These are phyloP conservation scores for Dryadomyces quercivorus DNA, from an alignment of 2,329 filamentous ascomycete species.

Conservation along the genomic window DNA sequence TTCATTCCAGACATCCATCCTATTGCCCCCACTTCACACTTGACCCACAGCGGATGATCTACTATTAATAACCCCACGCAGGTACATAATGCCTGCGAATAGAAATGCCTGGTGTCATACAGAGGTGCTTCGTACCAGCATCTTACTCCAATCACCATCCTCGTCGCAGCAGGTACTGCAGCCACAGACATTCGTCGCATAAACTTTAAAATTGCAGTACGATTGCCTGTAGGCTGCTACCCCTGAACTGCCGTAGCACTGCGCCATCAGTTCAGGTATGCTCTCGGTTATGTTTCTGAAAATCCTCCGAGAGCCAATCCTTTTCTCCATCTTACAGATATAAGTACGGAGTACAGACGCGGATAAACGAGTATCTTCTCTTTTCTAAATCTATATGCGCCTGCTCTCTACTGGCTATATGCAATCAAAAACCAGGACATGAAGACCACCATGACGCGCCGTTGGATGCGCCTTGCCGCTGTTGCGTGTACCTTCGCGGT, in stretches of 20 bases:
- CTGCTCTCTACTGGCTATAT: too few relatives aligned
- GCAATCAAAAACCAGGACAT: neutral
- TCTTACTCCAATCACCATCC: too few relatives aligned
- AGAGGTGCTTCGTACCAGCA: too few relatives aligned
- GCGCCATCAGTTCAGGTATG: neutral
- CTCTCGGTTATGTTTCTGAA: neutral
- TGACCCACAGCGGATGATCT: neutral
- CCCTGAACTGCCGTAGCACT: neutral
- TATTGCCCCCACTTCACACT: neutral
- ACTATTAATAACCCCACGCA: too few relatives aligned
- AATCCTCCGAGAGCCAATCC: neutral
- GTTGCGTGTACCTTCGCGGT: neutral
- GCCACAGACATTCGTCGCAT: neutral
- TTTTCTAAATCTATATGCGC: too few relatives aligned
- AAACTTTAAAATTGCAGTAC: neutral
- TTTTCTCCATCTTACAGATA: too few relatives aligned
- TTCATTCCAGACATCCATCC: neutral
- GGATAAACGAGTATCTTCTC: too few relatives aligned
- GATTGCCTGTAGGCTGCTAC: too few relatives aligned
- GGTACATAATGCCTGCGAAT: too few relatives aligned
- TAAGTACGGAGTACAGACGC: too few relatives aligned
- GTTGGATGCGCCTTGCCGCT: conserved; percentile 1
- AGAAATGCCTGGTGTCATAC: too few relatives aligned
- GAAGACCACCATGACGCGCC: neutral
- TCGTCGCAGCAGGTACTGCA: neutral